Percentiles rank a stretch among this genome's conserved stretches.
These are phyloP conservation scores for Ilyonectria mors-panacis DNA, from an alignment of 2,329 filamentous ascomycete species.

Conservation along the genomic window DNA sequence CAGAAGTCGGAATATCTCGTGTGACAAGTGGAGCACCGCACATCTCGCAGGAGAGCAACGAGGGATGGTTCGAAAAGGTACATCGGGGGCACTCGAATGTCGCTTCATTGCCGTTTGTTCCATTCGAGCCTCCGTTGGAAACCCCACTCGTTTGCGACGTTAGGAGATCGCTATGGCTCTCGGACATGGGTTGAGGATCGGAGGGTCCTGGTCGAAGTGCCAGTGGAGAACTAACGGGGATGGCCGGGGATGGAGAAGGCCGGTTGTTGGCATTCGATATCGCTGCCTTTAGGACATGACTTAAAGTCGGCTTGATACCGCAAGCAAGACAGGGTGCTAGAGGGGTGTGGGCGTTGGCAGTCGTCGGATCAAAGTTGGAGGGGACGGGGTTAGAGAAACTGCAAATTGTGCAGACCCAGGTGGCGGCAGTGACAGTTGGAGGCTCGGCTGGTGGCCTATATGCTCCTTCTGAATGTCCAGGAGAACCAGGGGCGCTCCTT, in stretches of 20 bases:
- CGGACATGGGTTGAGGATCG: constrained; percentile 28
- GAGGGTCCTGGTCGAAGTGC: constrained; percentile 49
- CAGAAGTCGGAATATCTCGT: constrained; percentile 58
- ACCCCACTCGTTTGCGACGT: constrained; percentile 1
- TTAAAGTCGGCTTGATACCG: constrained; percentile 90
- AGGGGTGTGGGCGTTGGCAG: constrained; percentile 83
- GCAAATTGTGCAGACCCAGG: constrained; percentile 97
- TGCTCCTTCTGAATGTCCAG: constrained; percentile 60
- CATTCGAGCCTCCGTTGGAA: constrained; percentile 17
- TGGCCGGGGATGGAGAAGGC: constrained; percentile 34
- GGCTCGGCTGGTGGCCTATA: constrained; percentile 58
- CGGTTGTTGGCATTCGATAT: constrained; percentile 81
- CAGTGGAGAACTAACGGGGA: constrained; percentile 42
- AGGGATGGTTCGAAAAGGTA: constrained; percentile 95
- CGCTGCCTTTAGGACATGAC: constrained; percentile 87
- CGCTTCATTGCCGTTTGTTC: constrained; percentile 43
- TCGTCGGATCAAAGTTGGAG: constrained; percentile 90
- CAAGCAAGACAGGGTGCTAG: constrained; percentile 92
- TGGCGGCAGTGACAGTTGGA: constrained; percentile 73
- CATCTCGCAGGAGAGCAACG: constrained; percentile 88
- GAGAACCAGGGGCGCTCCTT: constrained; percentile 63
- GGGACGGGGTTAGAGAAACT: constrained; percentile 94
- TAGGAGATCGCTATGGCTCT: constrained; percentile 22
- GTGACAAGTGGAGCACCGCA: constrained; percentile 84
- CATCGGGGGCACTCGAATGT: constrained; percentile 84